Evolutionary conservation across 345 rosid species (phyloP).

Genomic region (Eucalyptus virginea): DNA sequence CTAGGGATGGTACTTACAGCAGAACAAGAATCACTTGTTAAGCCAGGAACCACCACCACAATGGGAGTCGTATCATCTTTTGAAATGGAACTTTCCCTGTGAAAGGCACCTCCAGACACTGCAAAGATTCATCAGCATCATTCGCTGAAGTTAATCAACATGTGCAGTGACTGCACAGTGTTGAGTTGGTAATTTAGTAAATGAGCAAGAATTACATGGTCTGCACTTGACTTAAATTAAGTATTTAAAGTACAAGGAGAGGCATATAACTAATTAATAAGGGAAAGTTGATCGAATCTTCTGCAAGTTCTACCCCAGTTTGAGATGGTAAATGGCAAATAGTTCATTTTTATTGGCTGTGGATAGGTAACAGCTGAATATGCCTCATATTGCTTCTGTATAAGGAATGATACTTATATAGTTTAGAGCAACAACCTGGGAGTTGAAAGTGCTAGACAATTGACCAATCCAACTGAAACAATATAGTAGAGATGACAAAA

Average conservation of each 20-base stretch:
- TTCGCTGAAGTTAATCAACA: not conserved
- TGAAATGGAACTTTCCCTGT: not conserved
- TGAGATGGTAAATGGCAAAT: not conserved
- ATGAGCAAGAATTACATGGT: not conserved
- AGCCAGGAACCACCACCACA: slow-evolving; percentile 36
- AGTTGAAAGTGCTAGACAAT: not conserved
- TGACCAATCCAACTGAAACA: not conserved
- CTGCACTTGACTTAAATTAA: not conserved
- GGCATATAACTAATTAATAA: not conserved
- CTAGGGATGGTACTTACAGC: slow-evolving; percentile 10
- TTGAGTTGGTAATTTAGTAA: not conserved
- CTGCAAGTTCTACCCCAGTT: not conserved
- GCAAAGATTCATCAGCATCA: not conserved
- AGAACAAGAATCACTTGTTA: slow-evolving; percentile 40
- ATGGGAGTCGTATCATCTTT: slow-evolving; percentile 20
- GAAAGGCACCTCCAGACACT: slow-evolving; percentile 7
- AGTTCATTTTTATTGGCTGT: not conserved
- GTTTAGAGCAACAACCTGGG: not conserved
- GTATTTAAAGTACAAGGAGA: not conserved
- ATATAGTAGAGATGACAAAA: not conserved
- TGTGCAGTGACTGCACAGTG: not conserved
- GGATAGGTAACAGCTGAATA: not conserved
- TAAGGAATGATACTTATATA: not conserved
- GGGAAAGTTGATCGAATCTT: not conserved
- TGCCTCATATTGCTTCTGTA: not conserved